These are phyloP conservation scores for Tuctoria greenei DNA, from an alignment of 176 grass and related monocot genomes.

Conservation along the genomic window DNA sequence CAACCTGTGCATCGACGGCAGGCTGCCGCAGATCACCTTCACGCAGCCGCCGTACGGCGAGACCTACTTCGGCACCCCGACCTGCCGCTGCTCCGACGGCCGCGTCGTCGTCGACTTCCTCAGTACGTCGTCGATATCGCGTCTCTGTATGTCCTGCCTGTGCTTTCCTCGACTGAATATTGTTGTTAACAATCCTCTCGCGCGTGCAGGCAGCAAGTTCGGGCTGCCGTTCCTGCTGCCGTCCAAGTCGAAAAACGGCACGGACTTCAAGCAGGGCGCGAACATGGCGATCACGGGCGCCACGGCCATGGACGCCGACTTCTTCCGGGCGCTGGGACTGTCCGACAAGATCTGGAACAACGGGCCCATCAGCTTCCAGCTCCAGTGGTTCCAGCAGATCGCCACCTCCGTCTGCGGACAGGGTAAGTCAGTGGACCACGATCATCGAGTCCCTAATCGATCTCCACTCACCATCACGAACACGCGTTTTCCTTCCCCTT, in stretches of 20 bases:
- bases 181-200: too few species aligned
- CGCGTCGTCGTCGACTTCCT: constrained; percentile 67
- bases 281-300: constrained; percentile 76
- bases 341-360: constrained; percentile 69
- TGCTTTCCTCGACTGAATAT: neutral
- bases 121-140: neutral
- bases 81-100: constrained; percentile 64
- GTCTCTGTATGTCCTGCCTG: neutral
- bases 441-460: too few species aligned
- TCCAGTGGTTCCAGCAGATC: constrained; percentile 69
- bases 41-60: constrained; percentile 67
- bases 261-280: constrained; percentile 57
- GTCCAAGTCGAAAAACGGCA: constrained; percentile 40
- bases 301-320: constrained; percentile 55
- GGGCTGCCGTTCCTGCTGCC: constrained; percentile 59
- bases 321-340: constrained; percentile 54
- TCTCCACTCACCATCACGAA: neutral
- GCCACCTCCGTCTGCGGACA: constrained; percentile 46
- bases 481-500: neutral
- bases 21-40: constrained; percentile 53
- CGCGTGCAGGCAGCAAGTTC: constrained; percentile 24
- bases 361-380: constrained; percentile 57
- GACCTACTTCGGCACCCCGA: constrained; percentile 67
- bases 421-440: constrained; percentile 18
- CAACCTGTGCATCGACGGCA: constrained; percentile 55